Conservation (phyloP, 345 rosid species). For the Mercurialis annua region DNA sequence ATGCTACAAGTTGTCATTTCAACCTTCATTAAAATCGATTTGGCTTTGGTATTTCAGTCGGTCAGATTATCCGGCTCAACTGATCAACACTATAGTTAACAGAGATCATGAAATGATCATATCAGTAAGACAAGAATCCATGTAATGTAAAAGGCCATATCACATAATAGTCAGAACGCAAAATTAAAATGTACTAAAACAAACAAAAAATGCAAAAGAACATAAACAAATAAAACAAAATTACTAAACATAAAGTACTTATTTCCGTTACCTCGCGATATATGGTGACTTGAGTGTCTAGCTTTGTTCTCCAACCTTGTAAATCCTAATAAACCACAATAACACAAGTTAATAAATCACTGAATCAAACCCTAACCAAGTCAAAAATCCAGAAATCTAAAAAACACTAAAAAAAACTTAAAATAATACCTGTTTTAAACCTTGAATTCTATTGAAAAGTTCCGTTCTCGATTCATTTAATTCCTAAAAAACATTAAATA, state of each 20-base stretch:
- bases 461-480: constrained; percentile 80
- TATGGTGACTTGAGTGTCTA: constrained; percentile 84
- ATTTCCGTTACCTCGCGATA: constrained; percentile 67
- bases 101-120: too few species aligned
- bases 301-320: constrained; percentile 89
- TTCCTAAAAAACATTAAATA: constrained; percentile 41
- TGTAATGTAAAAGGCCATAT: neutral
- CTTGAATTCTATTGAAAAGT: constrained; percentile 75
- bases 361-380: neutral
- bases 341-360: constrained; percentile 9
- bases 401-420: neutral
- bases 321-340: constrained; percentile 57
- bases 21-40: neutral
- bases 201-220: too few species aligned
- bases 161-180: too few species aligned
- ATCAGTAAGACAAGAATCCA: too few species aligned
- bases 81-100: too few species aligned
- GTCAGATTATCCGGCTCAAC: too few species aligned
- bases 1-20: neutral
- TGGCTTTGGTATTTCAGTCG: too few species aligned
- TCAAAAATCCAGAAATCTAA: neutral
- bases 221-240: neutral
- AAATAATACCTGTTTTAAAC: constrained; percentile 69
- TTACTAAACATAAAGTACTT: neutral
- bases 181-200: too few species aligned